Evolutionary conservation across 75 land plant genomes (phyloP).

Genomic region (Gnetum montanum): DNA sequence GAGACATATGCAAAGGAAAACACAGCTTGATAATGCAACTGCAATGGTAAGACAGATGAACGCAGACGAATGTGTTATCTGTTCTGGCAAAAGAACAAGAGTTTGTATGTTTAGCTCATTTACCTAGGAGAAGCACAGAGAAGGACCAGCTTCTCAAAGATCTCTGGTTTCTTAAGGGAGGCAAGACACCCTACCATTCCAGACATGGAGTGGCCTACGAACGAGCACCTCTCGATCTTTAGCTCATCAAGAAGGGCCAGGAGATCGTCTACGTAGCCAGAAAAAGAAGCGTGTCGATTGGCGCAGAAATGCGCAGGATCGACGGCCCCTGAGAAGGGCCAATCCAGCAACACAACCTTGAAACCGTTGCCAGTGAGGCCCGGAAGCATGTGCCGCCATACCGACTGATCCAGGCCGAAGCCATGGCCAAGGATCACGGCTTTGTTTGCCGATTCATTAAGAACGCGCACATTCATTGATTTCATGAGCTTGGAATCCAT

Average conservation of each 20-base stretch:
- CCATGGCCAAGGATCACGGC: slow-evolving; percentile 52
- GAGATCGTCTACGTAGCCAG: slow-evolving; percentile 44
- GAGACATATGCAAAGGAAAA: no score
- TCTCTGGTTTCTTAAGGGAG: slow-evolving; percentile 45
- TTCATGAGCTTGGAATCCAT: no score
- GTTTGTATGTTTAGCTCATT: no score
- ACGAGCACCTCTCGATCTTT: slow-evolving; percentile 12
- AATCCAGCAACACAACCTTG: slow-evolving; percentile 42
- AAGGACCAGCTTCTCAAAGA: slow-evolving; percentile 52
- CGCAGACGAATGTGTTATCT: no score
- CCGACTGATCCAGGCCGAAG: slow-evolving; percentile 46
- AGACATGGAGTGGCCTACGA: slow-evolving; percentile 76
- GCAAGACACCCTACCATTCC: slow-evolving; percentile 81
- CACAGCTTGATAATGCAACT: no score
- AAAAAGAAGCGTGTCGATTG: background rate
- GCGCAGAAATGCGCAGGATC: slow-evolving; percentile 8
- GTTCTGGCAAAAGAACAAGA: no score
- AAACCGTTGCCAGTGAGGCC: slow-evolving; percentile 15
- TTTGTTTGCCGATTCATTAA: slow-evolving; percentile 26
- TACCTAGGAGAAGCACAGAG: slow-evolving; percentile 70
- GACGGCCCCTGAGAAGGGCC: slow-evolving; percentile 34
- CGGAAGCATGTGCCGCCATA: slow-evolving; percentile 52
- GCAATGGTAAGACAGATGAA: no score
- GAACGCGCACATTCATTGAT: slow-evolving; percentile 45
- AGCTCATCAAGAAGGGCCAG: slow-evolving; percentile 39